These are phyloP conservation scores for Entamoeba histolytica DNA, from an alignment of 208 protist species.

Conservation along the genomic window DNA sequence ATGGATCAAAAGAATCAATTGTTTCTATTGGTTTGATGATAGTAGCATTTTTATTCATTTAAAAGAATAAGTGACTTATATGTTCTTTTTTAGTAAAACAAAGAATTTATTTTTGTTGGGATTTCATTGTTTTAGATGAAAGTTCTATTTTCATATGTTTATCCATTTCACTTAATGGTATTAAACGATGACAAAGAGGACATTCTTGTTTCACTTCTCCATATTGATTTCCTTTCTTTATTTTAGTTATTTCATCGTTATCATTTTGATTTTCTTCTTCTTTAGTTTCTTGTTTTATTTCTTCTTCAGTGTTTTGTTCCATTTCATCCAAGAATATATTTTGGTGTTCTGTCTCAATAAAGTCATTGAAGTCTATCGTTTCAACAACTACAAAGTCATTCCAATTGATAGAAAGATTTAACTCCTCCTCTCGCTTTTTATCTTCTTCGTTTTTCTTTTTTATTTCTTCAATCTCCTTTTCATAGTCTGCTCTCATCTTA, in stretches of 20 bases:
- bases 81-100: no score
- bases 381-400: background rate
- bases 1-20: no score
- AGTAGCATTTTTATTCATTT: no score
- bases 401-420: background rate
- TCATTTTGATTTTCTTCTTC: background rate
- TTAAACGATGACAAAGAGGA: background rate
- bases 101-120: background rate
- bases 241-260: background rate
- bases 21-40: no score
- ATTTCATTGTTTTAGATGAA: background rate
- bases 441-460: background rate
- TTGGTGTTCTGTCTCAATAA: background rate
- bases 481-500: background rate
- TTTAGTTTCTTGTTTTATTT: background rate
- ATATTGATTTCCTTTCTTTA: background rate
- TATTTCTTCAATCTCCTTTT: background rate
- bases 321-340: background rate
- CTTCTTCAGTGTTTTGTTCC: background rate
- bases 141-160: background rate
- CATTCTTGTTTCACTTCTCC: background rate
- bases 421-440: background rate
- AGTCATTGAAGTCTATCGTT: background rate
- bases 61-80: no score
- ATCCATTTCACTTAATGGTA: background rate